phyloP scores from a whole-genome alignment of 176 grass and related monocot species.

The Metroxylon sagu region DNA sequence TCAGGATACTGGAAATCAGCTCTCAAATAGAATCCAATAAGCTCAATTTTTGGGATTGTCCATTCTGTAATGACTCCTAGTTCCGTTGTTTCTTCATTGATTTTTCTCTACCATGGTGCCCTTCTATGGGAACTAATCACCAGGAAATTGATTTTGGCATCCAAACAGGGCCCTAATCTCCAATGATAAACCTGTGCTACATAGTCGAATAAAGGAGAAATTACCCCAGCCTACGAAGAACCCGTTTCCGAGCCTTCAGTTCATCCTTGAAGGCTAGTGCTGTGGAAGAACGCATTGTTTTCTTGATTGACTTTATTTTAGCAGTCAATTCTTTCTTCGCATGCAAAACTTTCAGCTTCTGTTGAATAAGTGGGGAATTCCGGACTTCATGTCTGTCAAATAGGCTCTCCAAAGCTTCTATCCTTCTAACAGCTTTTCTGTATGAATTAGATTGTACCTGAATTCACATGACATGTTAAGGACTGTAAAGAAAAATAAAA shows the following conservation, averaged over 20 bases:
- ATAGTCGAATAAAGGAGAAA: background rate
- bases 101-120: too few species aligned
- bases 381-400: conserved; percentile 77
- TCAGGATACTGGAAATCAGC: too few species aligned
- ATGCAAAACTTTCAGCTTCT: conserved; percentile 85
- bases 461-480: conserved; percentile 9
- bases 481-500: background rate
- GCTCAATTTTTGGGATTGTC: too few species aligned
- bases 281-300: conserved; percentile 22
- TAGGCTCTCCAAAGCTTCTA: conserved; percentile 83
- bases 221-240: conserved; percentile 86
- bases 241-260: conserved; percentile 77
- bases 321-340: conserved; percentile 69
- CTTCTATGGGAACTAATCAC: too few species aligned
- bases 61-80: too few species aligned
- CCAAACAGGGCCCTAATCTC: too few species aligned
- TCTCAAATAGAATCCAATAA: too few species aligned
- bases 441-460: conserved; percentile 79
- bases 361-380: conserved; percentile 58
- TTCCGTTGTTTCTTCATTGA: too few species aligned
- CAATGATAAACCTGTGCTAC: too few species aligned
- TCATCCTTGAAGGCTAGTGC: conserved; percentile 47
- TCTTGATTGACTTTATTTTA: conserved; percentile 85
- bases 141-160: too few species aligned
- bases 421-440: conserved; percentile 63